Percentiles rank a stretch among this genome's conserved stretches.
Conservation (phyloP, 495 filamentous ascomycete genomes). For the Letharia columbiana region DNA sequence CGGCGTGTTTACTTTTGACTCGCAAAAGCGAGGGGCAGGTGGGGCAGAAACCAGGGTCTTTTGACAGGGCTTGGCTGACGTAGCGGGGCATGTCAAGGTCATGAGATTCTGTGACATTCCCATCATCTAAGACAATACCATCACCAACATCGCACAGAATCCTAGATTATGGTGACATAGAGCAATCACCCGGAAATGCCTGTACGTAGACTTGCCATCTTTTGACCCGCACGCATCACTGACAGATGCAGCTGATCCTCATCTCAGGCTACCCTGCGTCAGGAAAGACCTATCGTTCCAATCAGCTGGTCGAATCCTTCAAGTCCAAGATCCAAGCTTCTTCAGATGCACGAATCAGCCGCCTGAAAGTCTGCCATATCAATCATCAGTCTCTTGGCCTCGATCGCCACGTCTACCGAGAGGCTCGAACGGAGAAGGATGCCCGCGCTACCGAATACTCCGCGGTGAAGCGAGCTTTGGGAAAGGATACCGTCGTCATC, state of each 20-base stretch:
- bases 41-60: conserved; percentile 1
- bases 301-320: conserved; percentile 66
- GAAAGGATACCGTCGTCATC: conserved; percentile 74
- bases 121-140: no score
- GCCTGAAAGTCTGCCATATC: conserved; percentile 57
- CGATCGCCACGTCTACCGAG: conserved; percentile 48
- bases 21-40: background rate
- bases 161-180: no score
- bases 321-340: conserved; percentile 38
- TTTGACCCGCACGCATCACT: conserved; percentile 4
- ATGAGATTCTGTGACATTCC: background rate
- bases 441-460: conserved; percentile 79
- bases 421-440: conserved; percentile 75
- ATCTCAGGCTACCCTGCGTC: conserved; percentile 88
- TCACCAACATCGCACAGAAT: no score
- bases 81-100: background rate
- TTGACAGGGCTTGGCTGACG: conserved; percentile 8
- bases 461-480: conserved; percentile 74
- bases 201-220: conserved; percentile 7
- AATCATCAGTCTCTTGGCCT: conserved; percentile 59
- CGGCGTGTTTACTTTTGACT: background rate
- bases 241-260: conserved; percentile 64
- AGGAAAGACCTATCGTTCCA: conserved; percentile 81
- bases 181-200: conserved; percentile 14
- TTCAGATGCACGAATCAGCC: conserved; percentile 41